These are phyloP conservation scores for Hypholoma fasciculare DNA, from an alignment of 768 basidiomycete species.

Conservation along the genomic window DNA sequence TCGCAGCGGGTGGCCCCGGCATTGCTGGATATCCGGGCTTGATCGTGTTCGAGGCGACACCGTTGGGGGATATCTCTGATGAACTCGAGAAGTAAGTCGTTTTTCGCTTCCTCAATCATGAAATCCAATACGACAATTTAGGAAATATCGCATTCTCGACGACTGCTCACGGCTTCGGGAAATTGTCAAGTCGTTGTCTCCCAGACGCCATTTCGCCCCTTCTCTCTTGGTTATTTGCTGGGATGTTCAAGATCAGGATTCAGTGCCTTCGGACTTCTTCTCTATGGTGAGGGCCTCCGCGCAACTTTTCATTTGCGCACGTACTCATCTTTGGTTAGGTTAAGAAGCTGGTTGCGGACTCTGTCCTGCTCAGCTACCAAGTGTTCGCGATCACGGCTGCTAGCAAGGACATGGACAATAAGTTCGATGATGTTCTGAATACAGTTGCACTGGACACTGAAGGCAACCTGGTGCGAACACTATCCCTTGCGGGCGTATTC, in stretches of 20 bases:
- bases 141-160: slow-evolving; percentile 71
- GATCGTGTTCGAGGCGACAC: slow-evolving; percentile 76
- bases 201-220: slow-evolving; percentile 59
- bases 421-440: slow-evolving; percentile 44
- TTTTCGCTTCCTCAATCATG: background rate
- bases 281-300: slow-evolving; percentile 49
- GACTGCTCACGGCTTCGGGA: slow-evolving; percentile 74
- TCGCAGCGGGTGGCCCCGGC: slow-evolving; percentile 22
- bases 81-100: slow-evolving; percentile 62
- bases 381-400: slow-evolving; percentile 52
- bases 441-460: slow-evolving; percentile 51
- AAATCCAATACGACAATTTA: slow-evolving; percentile 22
- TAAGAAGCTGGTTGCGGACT: slow-evolving; percentile 44
- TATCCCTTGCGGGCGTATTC: slow-evolving; percentile 33
- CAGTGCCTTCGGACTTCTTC: slow-evolving; percentile 47
- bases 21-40: slow-evolving; percentile 55
- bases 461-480: slow-evolving; percentile 52
- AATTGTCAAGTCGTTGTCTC: slow-evolving; percentile 53
- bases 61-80: slow-evolving; percentile 60
- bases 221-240: slow-evolving; percentile 63
- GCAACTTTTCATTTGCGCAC: background rate
- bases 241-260: slow-evolving; percentile 43
- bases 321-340: slow-evolving; percentile 34
- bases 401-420: slow-evolving; percentile 58
- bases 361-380: slow-evolving; percentile 37